Evolutionary conservation across 306 rosid genomes (phyloP), one percentile per base, ranked within the genome.

Genomic region (Lablab purpureus): DNA sequence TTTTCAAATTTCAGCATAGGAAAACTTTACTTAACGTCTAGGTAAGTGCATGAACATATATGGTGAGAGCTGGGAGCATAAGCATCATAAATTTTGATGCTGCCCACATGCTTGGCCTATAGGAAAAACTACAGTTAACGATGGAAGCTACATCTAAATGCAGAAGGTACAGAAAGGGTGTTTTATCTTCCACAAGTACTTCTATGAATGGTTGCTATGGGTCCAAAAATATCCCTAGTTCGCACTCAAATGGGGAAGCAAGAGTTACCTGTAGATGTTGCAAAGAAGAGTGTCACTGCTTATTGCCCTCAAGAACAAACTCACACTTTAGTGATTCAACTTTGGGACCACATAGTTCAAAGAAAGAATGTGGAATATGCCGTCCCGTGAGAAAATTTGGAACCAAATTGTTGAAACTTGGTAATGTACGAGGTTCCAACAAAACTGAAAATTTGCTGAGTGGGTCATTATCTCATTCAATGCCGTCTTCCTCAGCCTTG

Each of bases 111-210:
- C 47, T 79, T 60, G 50, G 30, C 69, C 27, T 32, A 0, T 1
- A 45, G 15, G 22, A 21, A 59, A 67, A 75, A 19, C 18, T 51
- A 28, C 21, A 80, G 17, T 63, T 28, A 75, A 36, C 28, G 9
- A 80, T 80, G 87, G 87, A 84, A 76, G 73, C 34, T 46, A 47
- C 49, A 56, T 17, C 37, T 32, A 28, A 65, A 72, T 28, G 27
- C 73, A 76, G 47, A 76, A 81, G 62, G 27, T 77, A 70, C 83
- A 85, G 14, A 85, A 81, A 71, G 32, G 46, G 54, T 77, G 77
- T 10, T 47, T 73, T 23, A 19, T 73, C 70, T 25, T 59, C 50
- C 40, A 65, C 79, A 37, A 65, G n/a, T 75, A 64, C 40, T 51
- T n/a, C 36, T 32, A 36, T 23, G 27, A 25, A 82, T 49, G 30